Evolutionary conservation across 225 moss, liverwort and hornwort species (phyloP).

Genomic region (Physcomitrellopsis africana): DNA sequence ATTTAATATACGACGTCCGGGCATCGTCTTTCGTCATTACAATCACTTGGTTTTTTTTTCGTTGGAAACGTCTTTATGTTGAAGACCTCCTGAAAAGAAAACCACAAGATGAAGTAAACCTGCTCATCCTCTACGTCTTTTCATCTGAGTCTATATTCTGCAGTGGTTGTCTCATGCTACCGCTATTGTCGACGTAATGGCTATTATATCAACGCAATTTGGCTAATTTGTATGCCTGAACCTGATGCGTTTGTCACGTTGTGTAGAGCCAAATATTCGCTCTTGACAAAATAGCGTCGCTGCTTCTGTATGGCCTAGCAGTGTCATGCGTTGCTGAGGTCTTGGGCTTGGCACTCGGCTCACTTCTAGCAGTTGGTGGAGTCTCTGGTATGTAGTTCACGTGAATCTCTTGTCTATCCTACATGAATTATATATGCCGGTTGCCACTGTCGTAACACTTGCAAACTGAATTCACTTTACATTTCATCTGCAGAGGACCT

Average conservation of each 20-base stretch:
- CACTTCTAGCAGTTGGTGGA: constrained; percentile 90
- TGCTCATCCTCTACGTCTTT: neutral
- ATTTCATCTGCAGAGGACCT: neutral
- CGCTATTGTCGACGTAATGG: too few species aligned
- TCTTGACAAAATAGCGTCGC: constrained; percentile 68
- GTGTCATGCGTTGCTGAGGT: constrained; percentile 68
- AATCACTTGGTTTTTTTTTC: constrained; percentile 47
- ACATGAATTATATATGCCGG: neutral
- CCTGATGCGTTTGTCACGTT: neutral
- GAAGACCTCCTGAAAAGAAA: constrained; percentile 39
- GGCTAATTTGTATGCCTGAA: neutral
- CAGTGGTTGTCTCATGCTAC: neutral
- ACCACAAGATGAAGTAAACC: constrained; percentile 46
- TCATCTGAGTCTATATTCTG: neutral
- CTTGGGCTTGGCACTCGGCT: constrained; percentile 74
- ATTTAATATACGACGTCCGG: constrained; percentile 36
- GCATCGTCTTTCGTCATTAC: constrained; percentile 40
- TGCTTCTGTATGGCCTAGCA: constrained; percentile 68
- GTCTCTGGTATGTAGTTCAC: constrained; percentile 63
- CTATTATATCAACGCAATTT: neutral
- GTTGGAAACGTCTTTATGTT: constrained; percentile 42
- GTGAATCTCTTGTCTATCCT: neutral
- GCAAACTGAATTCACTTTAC: neutral
- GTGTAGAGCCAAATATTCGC: constrained; percentile 71
- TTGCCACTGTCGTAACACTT: constrained; percentile 4